Evolutionary conservation across 768 basidiomycete genomes (phyloP), one percentile per base, ranked within the genome.

Genomic region (Floccularia luteovirens): DNA sequence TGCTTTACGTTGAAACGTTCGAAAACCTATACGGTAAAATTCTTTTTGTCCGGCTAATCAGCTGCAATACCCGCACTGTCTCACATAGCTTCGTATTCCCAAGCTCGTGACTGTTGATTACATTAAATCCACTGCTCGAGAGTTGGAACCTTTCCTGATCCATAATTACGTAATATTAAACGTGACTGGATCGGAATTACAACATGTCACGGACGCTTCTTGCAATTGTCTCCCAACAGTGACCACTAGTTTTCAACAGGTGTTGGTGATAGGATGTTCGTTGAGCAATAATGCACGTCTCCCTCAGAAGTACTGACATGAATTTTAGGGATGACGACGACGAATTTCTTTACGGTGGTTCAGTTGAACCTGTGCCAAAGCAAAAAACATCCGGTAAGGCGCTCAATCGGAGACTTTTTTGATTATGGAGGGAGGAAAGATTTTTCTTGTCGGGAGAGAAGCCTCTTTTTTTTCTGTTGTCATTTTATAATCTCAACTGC

Each of bases 291-390:
- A 14, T 28, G 16, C 20, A n/a, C 2, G 34, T n/a, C 19, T 20
- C 16, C n/a, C 38, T 43, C 17, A 45, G 31, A 11, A 31, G 16
- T 27, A 34, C 27, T 34, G 8, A 34, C 33, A 11, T 21, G 14
- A 16, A 17, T 14, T 45, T 31, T 48, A 79, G 77, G 75, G 82
- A 86, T 55, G 84, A 86, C 62, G 85, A 89, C 53, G 84, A 88
- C 59, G 82, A 84, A 19, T 86, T 82, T 55, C 62, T 87, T 46
- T 88, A 87, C 50, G 85, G 85, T 42, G 72, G 72, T 43, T 63
- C 75, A 31, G 48, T 63, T 6, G 53, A 56, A 43, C 43, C 62
- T 31, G 54, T 60, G 39, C 42, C 58, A 36, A 54, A 60, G 53
- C 56, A 57, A 41, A 55, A 56, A 41, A 51, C 58, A 46, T 64